A percentile compares a stretch with the other conserved stretches of the same genome.
Conservation (phyloP, 805 yeast species). For the Sugiyamaella marilandica region DNA sequence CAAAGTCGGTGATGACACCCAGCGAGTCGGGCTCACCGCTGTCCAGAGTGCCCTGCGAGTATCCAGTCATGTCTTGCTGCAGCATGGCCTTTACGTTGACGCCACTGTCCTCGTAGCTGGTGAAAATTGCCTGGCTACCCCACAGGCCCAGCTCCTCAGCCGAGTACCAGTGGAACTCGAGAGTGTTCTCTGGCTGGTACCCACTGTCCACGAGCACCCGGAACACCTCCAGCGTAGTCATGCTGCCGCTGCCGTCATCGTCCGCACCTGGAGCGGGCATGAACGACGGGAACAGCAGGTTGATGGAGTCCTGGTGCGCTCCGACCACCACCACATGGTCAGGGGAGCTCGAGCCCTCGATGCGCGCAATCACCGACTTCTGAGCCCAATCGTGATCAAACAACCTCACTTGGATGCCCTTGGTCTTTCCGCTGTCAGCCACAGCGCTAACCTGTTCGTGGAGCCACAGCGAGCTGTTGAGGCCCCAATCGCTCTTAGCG, state of each 20-base stretch:
- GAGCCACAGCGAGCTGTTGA: conserved; percentile 69
- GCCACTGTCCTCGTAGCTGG: conserved; percentile 43
- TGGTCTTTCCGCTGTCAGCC: conserved; percentile 24
- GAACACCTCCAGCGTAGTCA: conserved; percentile 70
- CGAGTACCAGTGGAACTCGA: conserved; percentile 91
- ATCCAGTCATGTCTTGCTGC: conserved; percentile 95
- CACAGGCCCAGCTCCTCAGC: conserved; percentile 92
- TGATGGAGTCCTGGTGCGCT: conserved; percentile 84
- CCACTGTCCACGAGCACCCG: conserved; percentile 49
- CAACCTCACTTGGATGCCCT: conserved; percentile 42
- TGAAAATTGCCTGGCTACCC: conserved; percentile 78
- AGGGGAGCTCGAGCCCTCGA: conserved; percentile 37
- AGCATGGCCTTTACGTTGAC: conserved; percentile 71
- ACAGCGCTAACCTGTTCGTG: conserved; percentile 40
- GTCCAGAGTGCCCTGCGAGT: conserved; percentile 47
- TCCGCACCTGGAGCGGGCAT: conserved; percentile 91
- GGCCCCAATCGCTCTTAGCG: conserved; percentile 68
- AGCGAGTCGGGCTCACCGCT: conserved; percentile 56
- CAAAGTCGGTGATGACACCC: conserved; percentile 77
- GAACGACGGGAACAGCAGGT: conserved; percentile 62
- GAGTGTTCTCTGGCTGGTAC: conserved; percentile 58
- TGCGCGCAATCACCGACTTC: conserved; percentile 62
- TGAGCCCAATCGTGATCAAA: conserved; percentile 75
- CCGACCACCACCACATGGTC: conserved; percentile 68
- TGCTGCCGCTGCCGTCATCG: conserved; percentile 88